Evolutionary conservation across 2,329 filamentous ascomycete genomes (phyloP), one percentile per base, ranked within the genome.

Genomic region (Microcyclospora tardicrescens): DNA sequence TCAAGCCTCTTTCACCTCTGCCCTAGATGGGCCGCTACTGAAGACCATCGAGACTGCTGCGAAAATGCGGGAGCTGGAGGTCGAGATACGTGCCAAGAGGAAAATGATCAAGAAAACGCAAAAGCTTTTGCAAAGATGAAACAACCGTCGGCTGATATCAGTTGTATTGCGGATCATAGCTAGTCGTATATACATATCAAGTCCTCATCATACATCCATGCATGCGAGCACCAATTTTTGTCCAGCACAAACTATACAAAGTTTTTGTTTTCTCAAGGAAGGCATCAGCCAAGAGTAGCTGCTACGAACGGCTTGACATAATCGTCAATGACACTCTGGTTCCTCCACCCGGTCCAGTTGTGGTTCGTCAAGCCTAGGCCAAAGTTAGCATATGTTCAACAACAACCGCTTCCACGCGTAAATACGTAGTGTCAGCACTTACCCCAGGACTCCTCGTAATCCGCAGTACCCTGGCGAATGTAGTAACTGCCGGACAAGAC

Each of bases 61-160:
- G 19, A 69, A 75, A 50, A 76, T 89, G 71, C 65, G 67, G 11
- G 61, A 61, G n/a, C 55, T 83, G 5, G 81, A 86, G 62, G 75
- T 79, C 37, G 72, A 81, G 47, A 76, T 89, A 38, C 68, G 79
- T 29, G 65, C 79, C 41, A 39, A 63, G 36, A 60, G 67, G 47
- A 73, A 73, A 50, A 54, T 57, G 15, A 53, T 68, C 5, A 59
- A 59, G 46, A 68, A 63, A 47, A 47, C 49, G 2, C 56, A 60
- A 37, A 52, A 42, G 19, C 19, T 24, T 24, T 24, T 24, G 19
- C 4, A 24, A 8, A 8, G 4, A 8, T 24, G 19, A 24, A 24
- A 24, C 19, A 24, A 8, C 19, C 19, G 8, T 24, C n/a, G n/a
- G n/a, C n/a, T n/a, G n/a, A n/a, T 4, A 24, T 24, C 5, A 24